These are phyloP conservation scores for Oryza longistaminata DNA, from an alignment of 176 grass and related monocot genomes.

Conservation along the genomic window DNA sequence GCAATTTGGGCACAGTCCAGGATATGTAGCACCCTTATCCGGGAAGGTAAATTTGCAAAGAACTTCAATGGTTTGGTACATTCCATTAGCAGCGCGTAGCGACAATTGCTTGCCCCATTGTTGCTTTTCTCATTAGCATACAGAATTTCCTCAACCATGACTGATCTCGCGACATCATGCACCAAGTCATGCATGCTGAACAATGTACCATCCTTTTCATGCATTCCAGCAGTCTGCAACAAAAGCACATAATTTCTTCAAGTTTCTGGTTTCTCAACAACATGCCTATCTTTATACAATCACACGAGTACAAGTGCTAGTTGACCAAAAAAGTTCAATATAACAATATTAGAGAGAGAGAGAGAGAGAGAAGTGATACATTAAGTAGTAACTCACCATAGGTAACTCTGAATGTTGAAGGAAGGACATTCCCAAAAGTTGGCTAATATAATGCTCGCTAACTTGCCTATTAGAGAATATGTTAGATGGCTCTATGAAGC, in stretches of 20 bases:
- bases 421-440: too few species aligned
- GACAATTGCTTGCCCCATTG: not conserved
- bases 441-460: too few species aligned
- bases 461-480: too few species aligned
- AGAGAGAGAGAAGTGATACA: too few species aligned
- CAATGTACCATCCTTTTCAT: not conserved
- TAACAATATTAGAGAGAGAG: too few species aligned
- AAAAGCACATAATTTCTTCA: not conserved
- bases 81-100: constrained; percentile 9
- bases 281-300: too few species aligned
- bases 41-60: not conserved
- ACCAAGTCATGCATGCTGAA: constrained; percentile 44
- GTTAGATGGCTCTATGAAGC: too few species aligned
- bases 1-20: too few species aligned
- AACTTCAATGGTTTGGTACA: not conserved
- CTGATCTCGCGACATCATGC: constrained; percentile 18
- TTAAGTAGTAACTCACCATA: too few species aligned
- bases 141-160: not conserved
- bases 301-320: too few species aligned
- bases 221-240: not conserved
- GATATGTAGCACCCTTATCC: not conserved
- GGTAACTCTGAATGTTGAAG: too few species aligned
- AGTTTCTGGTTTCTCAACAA: not conserved
- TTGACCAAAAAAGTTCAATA: too few species aligned
- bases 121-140: not conserved